Evolutionary conservation across 2,329 filamentous ascomycete species (phyloP), one percentile per base, ranked within the genome.

Genomic region (Phaeomoniella chlamydospora): DNA sequence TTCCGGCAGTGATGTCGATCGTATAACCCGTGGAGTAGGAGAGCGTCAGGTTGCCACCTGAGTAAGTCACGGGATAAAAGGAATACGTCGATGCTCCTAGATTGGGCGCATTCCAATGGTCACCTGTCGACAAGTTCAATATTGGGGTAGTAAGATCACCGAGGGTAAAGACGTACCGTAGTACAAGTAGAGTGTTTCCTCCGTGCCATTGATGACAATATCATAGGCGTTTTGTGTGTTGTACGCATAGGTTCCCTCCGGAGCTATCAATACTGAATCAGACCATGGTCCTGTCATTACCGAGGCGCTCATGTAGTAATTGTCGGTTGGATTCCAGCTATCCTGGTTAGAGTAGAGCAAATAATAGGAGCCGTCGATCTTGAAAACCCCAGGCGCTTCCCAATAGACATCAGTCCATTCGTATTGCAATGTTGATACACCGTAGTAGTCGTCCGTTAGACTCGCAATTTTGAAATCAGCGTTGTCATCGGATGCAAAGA

Each of bases 311-410:
- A 64, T 67, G 52, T 78, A 77, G 19, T 68, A 62, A 46, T 80
- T 80, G 49, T 80, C 76, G 42, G 79, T 79, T 6, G 74, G 57
- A 39, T 68, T 58, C 71, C 70, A 74, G 2, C 68, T 68, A 0
- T 65, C 71, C 10, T 72, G 49, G 31, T 67, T 59, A 0, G 70
- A 74, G 2, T 68, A 74, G 47, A 81, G 78, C 56, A 80, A 70
- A 53, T 70, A 80, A 52, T 79, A 81, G 0, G 65, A 64, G 1
- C 64, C 68, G 11, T 67, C 60, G 5, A 65, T 64, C 52, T 80
- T 80, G 37, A 77, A 50, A 22, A 81, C 59, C 0, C 77, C 75
- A 0, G 77, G 77, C 0, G 76, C 61, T 47, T 82, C 77, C 37
- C 19, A 36, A 22, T 72, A 68, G 33, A 64, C 62, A 33, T 72